Conservation (phyloP, 2,329 filamentous ascomycete species). For the Mycogone perniciosa region DNA sequence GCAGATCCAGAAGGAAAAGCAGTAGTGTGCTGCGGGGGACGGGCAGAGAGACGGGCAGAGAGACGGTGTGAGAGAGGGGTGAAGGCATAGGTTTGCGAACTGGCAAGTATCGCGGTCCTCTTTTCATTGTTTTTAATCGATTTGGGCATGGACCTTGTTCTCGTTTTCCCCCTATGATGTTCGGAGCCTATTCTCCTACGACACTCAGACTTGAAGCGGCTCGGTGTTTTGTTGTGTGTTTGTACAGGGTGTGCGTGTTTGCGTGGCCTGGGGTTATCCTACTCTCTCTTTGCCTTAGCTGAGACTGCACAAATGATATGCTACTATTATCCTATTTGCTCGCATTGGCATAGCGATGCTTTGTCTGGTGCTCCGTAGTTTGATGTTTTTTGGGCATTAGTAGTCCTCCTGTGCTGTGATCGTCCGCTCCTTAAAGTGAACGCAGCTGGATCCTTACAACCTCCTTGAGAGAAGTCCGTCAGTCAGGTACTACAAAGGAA, state of each 20-base stretch:
- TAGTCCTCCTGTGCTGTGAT: too few relatives aligned
- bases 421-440: too few relatives aligned
- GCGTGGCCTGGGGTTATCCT: conserved; percentile 2
- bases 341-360: background rate
- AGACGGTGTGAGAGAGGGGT: background rate
- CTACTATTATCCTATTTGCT: background rate
- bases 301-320: conserved; percentile 9
- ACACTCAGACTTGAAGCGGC: background rate
- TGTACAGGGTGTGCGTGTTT: background rate
- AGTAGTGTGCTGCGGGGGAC: background rate
- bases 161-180: background rate
- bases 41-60: background rate
- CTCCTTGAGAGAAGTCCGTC: too few relatives aligned
- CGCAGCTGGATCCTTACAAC: too few relatives aligned
- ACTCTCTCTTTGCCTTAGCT: conserved; percentile 3
- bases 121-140: conserved; percentile 3
- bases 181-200: background rate
- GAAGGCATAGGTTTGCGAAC: background rate
- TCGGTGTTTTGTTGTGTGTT: conserved; percentile 1
- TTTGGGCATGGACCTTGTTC: conserved; percentile 10
- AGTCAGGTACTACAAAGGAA: too few relatives aligned
- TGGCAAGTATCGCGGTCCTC: background rate
- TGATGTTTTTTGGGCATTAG: background rate
- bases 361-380: too few relatives aligned
- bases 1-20: background rate